phyloP scores from a whole-genome alignment of 2,329 filamentous ascomycete genomes.

The Arthrinium phaeospermum region DNA sequence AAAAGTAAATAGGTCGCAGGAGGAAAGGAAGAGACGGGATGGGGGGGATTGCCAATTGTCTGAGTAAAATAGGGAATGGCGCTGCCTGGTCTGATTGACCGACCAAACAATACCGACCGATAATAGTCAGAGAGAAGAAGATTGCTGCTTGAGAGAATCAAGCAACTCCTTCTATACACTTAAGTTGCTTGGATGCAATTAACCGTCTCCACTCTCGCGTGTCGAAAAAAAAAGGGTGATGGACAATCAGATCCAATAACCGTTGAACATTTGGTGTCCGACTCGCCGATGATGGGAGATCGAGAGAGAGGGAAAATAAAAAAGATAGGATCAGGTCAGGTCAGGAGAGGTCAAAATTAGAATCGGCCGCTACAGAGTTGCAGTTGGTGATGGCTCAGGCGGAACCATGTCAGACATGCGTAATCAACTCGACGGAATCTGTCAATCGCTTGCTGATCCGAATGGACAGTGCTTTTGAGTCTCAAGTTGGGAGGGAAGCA shows the following conservation, averaged over 20 bases:
- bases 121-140: conserved; percentile 4
- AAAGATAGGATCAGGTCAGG: background rate
- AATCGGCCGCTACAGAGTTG: background rate
- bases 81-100: background rate
- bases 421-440: background rate
- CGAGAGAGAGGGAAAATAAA: background rate
- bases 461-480: background rate
- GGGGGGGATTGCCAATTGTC: background rate
- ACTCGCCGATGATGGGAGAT: background rate
- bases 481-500: background rate
- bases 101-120: conserved; percentile 10
- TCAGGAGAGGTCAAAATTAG: background rate
- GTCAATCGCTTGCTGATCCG: background rate
- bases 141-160: background rate
- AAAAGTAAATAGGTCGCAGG: background rate
- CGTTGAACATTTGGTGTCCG: background rate
- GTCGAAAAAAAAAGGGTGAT: conserved; percentile 11
- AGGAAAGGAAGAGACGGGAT: background rate
- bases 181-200: background rate
- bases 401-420: conserved; percentile 16
- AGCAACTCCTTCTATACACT: background rate
- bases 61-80: conserved; percentile 2
- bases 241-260: conserved; percentile 3
- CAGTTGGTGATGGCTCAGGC: background rate
- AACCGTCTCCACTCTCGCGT: conserved; percentile 17